Conservation (phyloP, 192 early-diverging fungal species). For the Obelidium mucronatum region DNA sequence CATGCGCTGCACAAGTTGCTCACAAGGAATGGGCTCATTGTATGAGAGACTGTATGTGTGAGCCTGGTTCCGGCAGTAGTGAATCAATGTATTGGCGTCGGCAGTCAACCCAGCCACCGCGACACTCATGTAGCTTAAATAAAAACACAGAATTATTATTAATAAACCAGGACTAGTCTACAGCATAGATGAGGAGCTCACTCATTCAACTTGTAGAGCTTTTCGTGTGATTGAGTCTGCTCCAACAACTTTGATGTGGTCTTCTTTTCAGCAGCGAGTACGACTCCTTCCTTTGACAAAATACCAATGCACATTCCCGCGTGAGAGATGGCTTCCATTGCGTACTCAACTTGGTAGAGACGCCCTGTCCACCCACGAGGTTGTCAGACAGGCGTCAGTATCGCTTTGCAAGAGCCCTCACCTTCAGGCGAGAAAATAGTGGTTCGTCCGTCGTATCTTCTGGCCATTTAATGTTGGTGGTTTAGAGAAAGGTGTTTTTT, state of each 20-base stretch:
- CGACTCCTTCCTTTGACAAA: conserved; percentile 89
- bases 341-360: conserved; percentile 99
- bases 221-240: conserved; percentile 82
- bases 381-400: not conserved
- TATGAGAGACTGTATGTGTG: conserved; percentile 88
- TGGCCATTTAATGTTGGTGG: conserved; percentile 70
- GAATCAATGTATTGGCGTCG: conserved; percentile 96
- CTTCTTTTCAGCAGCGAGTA: conserved; percentile 97
- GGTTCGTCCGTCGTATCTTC: conserved; percentile 97
- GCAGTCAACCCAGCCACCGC: conserved; percentile 97
- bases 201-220: conserved; percentile 97
- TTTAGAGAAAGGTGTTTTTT: not conserved
- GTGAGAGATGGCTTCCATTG: conserved; percentile 99
- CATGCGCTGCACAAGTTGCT: conserved; percentile 93
- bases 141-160: conserved; percentile 36
- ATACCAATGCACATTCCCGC: conserved; percentile 96
- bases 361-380: conserved; percentile 67
- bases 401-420: conserved; percentile 51
- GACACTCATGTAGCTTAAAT: conserved; percentile 78
- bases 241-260: conserved; percentile 94
- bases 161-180: not conserved
- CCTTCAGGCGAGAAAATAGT: conserved; percentile 99
- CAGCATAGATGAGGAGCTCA: conserved; percentile 35
- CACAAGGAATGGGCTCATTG: conserved; percentile 91
- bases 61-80: conserved; percentile 84